Percentiles rank a stretch among this genome's conserved stretches.
Conservation (phyloP, 2,329 filamentous ascomycete species). For the Cladosporium sp. region DNA sequence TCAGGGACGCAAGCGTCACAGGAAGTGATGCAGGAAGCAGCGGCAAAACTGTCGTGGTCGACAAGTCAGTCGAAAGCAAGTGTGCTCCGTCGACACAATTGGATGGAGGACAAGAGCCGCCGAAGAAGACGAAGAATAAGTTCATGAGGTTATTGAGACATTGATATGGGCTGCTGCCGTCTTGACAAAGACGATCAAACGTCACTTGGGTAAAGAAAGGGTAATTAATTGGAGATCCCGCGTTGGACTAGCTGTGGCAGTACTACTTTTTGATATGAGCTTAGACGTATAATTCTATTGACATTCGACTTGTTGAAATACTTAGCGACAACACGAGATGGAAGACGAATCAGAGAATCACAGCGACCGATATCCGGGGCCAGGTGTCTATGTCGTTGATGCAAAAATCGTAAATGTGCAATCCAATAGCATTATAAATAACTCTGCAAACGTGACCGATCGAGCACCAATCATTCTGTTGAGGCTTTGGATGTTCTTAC, state of each 20-base stretch:
- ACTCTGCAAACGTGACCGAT: no score
- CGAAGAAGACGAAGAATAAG: conserved; percentile 11
- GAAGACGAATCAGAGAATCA: no score
- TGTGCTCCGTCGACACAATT: background rate
- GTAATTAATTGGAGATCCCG: background rate
- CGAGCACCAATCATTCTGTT: no score
- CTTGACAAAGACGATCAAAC: background rate
- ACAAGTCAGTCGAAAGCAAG: background rate
- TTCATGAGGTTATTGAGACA: conserved; percentile 11
- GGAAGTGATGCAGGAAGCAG: background rate
- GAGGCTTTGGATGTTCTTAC: no score
- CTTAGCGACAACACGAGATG: no score
- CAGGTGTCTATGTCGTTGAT: no score
- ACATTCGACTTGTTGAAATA: no score
- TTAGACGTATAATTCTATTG: no score
- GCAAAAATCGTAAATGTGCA: no score
- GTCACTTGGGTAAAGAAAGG: background rate
- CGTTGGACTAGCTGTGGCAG: background rate
- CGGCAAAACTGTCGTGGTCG: background rate
- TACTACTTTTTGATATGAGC: no score
- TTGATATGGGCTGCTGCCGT: background rate
- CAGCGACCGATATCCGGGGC: no score
- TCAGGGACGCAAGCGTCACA: conserved; percentile 16
- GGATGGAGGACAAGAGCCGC: background rate
- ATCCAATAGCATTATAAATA: no score